Base-by-base conservation (phyloP, 257 asterid genomes). In the Penstemon eatonii region DNA sequence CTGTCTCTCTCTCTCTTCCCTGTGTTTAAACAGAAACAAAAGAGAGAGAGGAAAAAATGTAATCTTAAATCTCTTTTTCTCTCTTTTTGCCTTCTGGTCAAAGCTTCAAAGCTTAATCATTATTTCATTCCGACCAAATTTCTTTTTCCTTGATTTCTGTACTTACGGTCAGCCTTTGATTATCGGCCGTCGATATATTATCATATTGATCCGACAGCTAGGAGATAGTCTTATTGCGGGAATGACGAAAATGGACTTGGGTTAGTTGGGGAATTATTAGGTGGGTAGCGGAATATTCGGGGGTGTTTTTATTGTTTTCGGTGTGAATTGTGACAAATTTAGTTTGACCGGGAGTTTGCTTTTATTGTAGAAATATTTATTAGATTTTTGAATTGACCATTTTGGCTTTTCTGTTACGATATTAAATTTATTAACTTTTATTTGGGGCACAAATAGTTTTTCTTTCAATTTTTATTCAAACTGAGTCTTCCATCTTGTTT, bases 201-300 rank as follows among this genome's bases (percentile, higher is more conserved):
- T 53, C 61, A 53, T 50, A 0, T 8, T 12, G 69, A 82, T 78
- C 86, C 0, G 33, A 82, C 78, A 80, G 80, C 43, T 4, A 5
- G 39, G 9, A 19, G 19, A 4, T 10, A 5, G 7, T 9, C 40
- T 8, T 5, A 15, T 50, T 19, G n/a, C 39, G 13, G 10, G 37
- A 43, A 44, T 67, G 76, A 74, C 76, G 60, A 53, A 58, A 68
- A 57, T 71, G 51, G 75, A 63, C 15, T 54, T 46, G 52, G 1
- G 45, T 56, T 50, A 39, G 47, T 18, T 3, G 57, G 60, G 52
- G 50, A 57, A 70, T 40, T 54, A 73, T 75, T 65, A 60, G 66
- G 79, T 68, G 67, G n/a, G 66, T 56, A 11, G 72, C 80, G 79
- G 84, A 76, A 76, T 76, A 79, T 71, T 58, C 87, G 87, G 82